phyloP scores from a whole-genome alignment of 345 rosid species.

The Cardamine chenopodiifolia region DNA sequence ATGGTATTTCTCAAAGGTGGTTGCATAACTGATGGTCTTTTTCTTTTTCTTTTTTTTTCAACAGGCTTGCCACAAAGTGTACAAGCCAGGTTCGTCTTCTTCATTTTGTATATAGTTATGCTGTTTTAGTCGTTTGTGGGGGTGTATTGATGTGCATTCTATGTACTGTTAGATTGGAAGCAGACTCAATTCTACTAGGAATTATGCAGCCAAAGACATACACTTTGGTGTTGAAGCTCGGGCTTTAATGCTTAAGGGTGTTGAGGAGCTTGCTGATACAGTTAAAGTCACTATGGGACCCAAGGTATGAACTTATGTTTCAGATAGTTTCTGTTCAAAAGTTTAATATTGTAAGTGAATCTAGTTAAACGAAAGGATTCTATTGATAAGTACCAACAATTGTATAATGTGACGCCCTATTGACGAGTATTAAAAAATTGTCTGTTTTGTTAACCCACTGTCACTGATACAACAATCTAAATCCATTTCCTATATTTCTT shows the following conservation, averaged over 20 bases:
- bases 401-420: not conserved
- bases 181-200: conserved; percentile 71
- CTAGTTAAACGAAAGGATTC: not conserved
- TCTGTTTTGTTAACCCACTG: not conserved
- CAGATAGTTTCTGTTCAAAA: not conserved
- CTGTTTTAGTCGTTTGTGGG: not conserved
- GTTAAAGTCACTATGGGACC: conserved; percentile 98
- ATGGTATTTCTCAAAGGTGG: not conserved
- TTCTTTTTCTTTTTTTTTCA: not conserved
- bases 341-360: not conserved
- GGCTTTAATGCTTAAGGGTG: conserved; percentile 89
- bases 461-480: not conserved
- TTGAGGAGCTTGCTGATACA: conserved; percentile 94
- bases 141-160: not conserved
- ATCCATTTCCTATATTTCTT: conserved; percentile 3
- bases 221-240: conserved; percentile 87
- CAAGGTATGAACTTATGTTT: conserved; percentile 55
- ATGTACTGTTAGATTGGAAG: conserved; percentile 60
- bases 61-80: conserved; percentile 61
- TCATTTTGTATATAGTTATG: not conserved
- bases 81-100: conserved; percentile 57
- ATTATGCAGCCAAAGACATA: conserved; percentile 92
- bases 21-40: not conserved
- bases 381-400: not conserved
- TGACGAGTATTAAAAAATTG: not conserved